Base-by-base conservation (phyloP, 2,329 filamentous ascomycete species). In the Alternaria consortialis region DNA sequence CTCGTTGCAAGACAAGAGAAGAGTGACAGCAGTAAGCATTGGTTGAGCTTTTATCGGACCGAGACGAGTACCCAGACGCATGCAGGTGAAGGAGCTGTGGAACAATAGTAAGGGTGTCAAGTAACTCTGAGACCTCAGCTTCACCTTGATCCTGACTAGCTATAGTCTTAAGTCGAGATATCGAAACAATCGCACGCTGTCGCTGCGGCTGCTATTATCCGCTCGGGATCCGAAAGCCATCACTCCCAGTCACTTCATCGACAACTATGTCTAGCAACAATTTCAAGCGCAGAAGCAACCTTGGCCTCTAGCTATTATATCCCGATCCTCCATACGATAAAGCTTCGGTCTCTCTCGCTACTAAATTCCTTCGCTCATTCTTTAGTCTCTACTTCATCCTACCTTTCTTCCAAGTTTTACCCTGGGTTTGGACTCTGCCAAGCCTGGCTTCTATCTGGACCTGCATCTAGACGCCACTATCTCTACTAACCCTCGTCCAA, bases 41-140 rank as follows among this genome's bases (percentile, higher is more conserved):
- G 65, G 60, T 15, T 56, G 36, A 42, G 63, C 32, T 44, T 53
- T 53, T 53, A 61, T 47, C 53, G 25, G 34, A 34, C 27, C 13
- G 23, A 53, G 34, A 53, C 58, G 56, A 62, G 51, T 51, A 44
- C 23, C 23, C 39, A 27, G n/a, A 47, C 13, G 31, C 42, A 37
- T 11, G 11, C 53, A 58, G 53, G 57, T 63, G 62, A 63, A 64
- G 52, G 56, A 47, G 43, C 34, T 46, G 7, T 36, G 20, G 67
- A 69, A 72, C 70, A 72, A 72, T 72, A 70, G 51, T 52, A 71
- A 72, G 64, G 44, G 36, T 39, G 31, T 23, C 36, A 20, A 11
- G 23, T 64, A 58, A 65, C 56, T 67, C 56, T 59, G 34, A 47
- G 31, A 46, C 32, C 1, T 52, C 31, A 6, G 20, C 25, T 43